Evolutionary conservation across 1,139 yeast genomes (phyloP), one percentile per base, ranked within the genome.

Genomic region (Diutina neorugosa): DNA sequence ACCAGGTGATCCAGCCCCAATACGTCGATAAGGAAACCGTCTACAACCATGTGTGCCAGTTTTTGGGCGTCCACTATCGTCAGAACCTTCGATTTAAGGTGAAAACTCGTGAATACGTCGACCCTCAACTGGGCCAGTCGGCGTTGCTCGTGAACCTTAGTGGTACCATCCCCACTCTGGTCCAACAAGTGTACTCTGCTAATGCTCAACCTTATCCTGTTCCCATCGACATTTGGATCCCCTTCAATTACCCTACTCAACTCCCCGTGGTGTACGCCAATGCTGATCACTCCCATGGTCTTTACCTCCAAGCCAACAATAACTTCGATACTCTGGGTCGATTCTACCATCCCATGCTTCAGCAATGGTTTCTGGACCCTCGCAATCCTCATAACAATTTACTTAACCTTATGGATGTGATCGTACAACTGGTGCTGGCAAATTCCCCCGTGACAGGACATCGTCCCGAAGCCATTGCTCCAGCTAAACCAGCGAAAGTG

Each of bases 201-300:
- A 96, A 96, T 0, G 40, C 53, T 3, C 44, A 56, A 21, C 40
- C 63, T 1, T 68, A 71, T 53, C 63, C 69, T 21, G 73, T 82
- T n/a, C 90, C 91, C 0, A 64, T 87, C 12, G 81, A 82, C 55
- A 67, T 90, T 3, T 90, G 96, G 96, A 63, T 91, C 1, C 96
- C 96, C 0, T 74, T 75, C 43, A 70, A 74, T 27, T 88, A 87
- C 61, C 96, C 96, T 11, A 61, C 61, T 46, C 74, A 73, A 2
- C 75, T 82, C 1, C 97, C 97, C 0, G 61, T 80, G 21, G 76
- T 80, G 0, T 85, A 73, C 62, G 78, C 89, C 7, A 71, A 75
- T 25, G 82, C 86, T 0, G 72, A 46, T 23, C 50, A 46, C n/a
- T 12, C 20, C n/a, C 19, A 46, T 3, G 53, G 62, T 21, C 57